Evolutionary conservation across 176 grass and related monocot genomes (phyloP).

Genomic region (Hordeum vulgare): MorexV3_pseudomolecules_assembly NC_058522.1:506387061-506387560

Average conservation of each 20-base stretch:
- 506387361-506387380: no score
- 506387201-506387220: not conserved
- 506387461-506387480: not conserved
- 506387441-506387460: not conserved
- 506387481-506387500: not conserved
- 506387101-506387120: not conserved
- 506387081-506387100: not conserved
- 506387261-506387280: not conserved
- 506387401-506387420: conserved; percentile 16
- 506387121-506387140: not conserved
- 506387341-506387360: no score
- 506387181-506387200: not conserved
- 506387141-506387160: not conserved
- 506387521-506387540: conserved; percentile 16
- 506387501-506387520: not conserved
- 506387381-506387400: not conserved
- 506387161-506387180: not conserved
- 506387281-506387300: not conserved
- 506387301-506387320: no score
- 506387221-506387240: conserved; percentile 15
- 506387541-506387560: not conserved
- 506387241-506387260: conserved; percentile 9
- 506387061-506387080: not conserved
- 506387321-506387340: no score
- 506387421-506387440: not conserved